Evolutionary conservation across 495 filamentous ascomycete genomes (phyloP).

Genomic region (Podospora bellae-mahoneyi): DNA sequence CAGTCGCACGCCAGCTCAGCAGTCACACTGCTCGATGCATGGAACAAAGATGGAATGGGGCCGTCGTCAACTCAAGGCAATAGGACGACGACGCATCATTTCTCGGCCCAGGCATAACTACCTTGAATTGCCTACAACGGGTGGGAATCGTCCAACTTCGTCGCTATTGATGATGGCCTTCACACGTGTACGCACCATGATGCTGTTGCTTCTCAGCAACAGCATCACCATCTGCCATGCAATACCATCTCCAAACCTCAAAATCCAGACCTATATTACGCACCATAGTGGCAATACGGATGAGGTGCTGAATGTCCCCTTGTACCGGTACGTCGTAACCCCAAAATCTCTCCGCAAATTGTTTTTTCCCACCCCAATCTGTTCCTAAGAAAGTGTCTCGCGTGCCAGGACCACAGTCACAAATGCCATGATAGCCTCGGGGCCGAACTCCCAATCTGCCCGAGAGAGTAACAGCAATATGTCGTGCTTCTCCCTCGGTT

Average conservation of each 20-base stretch:
- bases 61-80: not conserved
- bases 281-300: not conserved
- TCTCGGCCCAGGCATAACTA: not conserved
- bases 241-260: not conserved
- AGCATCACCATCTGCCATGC: not conserved
- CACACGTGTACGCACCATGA: not conserved
- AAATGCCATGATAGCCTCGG: not conserved
- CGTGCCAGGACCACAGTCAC: not conserved
- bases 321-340: slow-evolving; percentile 9
- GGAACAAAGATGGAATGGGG: slow-evolving; percentile 1
- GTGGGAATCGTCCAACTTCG: not conserved
- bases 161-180: not conserved
- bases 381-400: not conserved
- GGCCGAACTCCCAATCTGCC: not conserved
- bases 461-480: not conserved
- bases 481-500: slow-evolving; percentile 11
- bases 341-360: slow-evolving; percentile 10
- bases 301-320: not conserved
- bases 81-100: not conserved
- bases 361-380: not conserved
- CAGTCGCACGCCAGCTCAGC: slow-evolving; percentile 7
- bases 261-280: not conserved
- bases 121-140: not conserved
- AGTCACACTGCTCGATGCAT: not conserved
- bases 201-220: not conserved